These are phyloP conservation scores for Trichoderma sp. DNA, from an alignment of 2,329 filamentous ascomycete genomes.

Conservation along the genomic window DNA sequence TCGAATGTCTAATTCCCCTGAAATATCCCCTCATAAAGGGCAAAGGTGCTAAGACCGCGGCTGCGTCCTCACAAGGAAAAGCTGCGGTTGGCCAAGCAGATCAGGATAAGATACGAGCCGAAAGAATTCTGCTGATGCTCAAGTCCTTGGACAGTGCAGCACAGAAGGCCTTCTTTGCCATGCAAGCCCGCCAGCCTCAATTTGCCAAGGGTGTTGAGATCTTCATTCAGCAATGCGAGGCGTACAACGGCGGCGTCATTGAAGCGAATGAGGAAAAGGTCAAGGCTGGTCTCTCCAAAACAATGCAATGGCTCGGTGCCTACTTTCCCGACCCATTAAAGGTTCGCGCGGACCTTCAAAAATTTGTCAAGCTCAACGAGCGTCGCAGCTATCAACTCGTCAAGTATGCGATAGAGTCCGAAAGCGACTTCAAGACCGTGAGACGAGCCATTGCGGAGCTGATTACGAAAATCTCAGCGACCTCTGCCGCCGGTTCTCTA, in stretches of 20 bases:
- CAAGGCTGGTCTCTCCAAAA: conserved; percentile 69
- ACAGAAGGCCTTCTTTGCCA: conserved; percentile 84
- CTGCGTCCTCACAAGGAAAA: conserved; percentile 52
- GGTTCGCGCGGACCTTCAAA: conserved; percentile 76
- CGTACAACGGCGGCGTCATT: conserved; percentile 84
- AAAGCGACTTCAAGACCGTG: conserved; percentile 90
- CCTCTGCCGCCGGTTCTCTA: conserved; percentile 63
- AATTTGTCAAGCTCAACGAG: conserved; percentile 89
- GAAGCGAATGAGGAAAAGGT: conserved; percentile 69
- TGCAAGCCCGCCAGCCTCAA: conserved; percentile 75
- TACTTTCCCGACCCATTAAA: conserved; percentile 75
- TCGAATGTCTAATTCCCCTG: conserved; percentile 87
- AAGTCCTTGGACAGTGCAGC: conserved; percentile 75
- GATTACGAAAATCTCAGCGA: conserved; percentile 74
- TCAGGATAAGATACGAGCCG: conserved; percentile 75
- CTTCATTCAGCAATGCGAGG: conserved; percentile 83
- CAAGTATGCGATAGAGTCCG: conserved; percentile 78
- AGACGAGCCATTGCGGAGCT: conserved; percentile 89
- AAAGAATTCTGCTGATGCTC: conserved; percentile 80
- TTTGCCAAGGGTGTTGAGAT: conserved; percentile 72
- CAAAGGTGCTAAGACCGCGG: conserved; percentile 62
- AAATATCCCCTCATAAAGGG: conserved; percentile 70
- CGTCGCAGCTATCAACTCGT: conserved; percentile 87
- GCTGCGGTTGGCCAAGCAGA: conserved; percentile 55
- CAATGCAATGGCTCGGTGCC: conserved; percentile 71